phyloP scores from a whole-genome alignment of 1,284 basidiomycete species.

The Blastosporella zonata region DNA sequence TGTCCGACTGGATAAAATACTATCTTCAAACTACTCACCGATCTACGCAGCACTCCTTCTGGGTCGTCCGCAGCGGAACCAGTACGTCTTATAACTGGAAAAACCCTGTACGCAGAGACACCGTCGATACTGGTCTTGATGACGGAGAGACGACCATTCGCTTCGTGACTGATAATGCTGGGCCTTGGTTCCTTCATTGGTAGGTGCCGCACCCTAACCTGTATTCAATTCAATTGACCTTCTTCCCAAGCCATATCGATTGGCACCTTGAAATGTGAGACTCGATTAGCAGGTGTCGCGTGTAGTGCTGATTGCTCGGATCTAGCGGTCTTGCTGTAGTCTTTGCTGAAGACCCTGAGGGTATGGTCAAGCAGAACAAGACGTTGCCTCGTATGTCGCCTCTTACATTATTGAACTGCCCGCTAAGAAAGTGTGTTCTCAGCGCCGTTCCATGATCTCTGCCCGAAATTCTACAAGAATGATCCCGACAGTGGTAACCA shows the following conservation, averaged over 20 bases:
- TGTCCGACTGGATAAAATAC: conserved; percentile 13
- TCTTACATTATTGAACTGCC: not conserved
- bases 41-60: conserved; percentile 28
- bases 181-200: conserved; percentile 47
- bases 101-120: conserved; percentile 32
- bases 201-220: conserved; percentile 13
- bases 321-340: conserved; percentile 39
- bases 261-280: conserved; percentile 31
- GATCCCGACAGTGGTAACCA: conserved; percentile 7
- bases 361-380: conserved; percentile 16
- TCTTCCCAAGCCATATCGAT: conserved; percentile 28
- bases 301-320: not conserved
- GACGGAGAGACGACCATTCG: conserved; percentile 30
- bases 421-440: not conserved
- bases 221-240: not conserved
- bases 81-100: conserved; percentile 32
- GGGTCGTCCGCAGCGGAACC: conserved; percentile 33
- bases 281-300: not conserved
- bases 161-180: conserved; percentile 34
- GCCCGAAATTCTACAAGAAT: conserved; percentile 24
- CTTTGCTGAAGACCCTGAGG: conserved; percentile 34
- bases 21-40: not conserved
- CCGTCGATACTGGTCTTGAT: conserved; percentile 26
- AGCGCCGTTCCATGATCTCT: conserved; percentile 25
- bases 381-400: conserved; percentile 14